Evolutionary conservation across 257 asterid species (phyloP), one percentile per base, ranked within the genome.

Genomic region (Capsicum rhomboideum): DNA sequence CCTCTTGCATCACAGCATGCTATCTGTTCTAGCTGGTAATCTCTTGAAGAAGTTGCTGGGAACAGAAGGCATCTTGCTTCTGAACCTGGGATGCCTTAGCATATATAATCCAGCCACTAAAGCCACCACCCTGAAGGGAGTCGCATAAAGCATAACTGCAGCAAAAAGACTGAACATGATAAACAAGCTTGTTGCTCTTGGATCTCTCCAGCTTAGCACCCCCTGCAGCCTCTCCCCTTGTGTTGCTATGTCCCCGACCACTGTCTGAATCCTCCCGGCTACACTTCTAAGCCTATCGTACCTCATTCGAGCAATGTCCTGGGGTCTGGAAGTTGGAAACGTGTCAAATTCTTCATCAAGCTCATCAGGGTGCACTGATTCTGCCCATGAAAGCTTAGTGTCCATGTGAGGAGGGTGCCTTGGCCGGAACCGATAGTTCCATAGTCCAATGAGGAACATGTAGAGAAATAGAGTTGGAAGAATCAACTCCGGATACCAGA

Each of bases 271-370:
- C 85, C 98, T 90, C 16, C 97, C 94, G 1, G 94, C 94, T 50
- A 94, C 90, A 49, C 95, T 92, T 78, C 95, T 89, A 28, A 93
- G 84, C 85, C 98, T 58, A n/a, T 93, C 96, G 17, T 94, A 94
- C 88, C 98, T 91, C 94, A 91, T 93, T 23, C 91, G 81, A 2
- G 90, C 92, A 1, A 87, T 64, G 4, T 94, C 97, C 0, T 85
- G 85, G 16, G 79, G 84, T 44, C 85, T 88, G 0, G 94, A 86
- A 0, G 91, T 91, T 2, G 98, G 98, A 31, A 93, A 93, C 10
- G 94, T 90, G 89, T 94, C 97, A 8, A 94, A 90, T 83, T 94
- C 98, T 82, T 94, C 98, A 42, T 92, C 98, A 21, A 94, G 90
- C 83, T 94, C 97, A 42, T 94, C 97, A 13, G 94, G 93, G 44